Evolutionary conservation across 805 yeast species (phyloP), one percentile per base, ranked within the genome.

Genomic region (Yarrowia sp.): DNA sequence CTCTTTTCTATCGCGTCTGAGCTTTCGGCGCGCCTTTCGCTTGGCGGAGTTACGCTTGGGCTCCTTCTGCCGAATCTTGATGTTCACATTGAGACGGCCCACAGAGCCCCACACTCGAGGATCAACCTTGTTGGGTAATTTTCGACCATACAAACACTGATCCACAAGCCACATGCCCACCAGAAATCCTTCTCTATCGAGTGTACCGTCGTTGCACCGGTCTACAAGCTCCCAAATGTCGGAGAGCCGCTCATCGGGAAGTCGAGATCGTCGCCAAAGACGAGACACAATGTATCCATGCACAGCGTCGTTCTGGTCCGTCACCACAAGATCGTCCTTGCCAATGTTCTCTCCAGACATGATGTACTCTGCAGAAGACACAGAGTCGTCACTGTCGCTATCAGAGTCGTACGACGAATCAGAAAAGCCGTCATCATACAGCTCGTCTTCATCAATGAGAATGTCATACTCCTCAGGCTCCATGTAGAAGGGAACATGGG

Each of bases 91-190:
- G 44, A 79, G 71, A 57, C 79, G 71, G 13, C 78, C 78, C 2
- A 89, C 89, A 74, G 96, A 89, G 47, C 84, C 82, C 98, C 98
- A 95, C 1, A 93, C 86, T 33, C 80, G 82, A 5, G 82, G 84
- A 44, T 83, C 86, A 6, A 95, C 83, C 42, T 76, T 76, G 66
- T 83, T 81, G 0, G 99, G 98, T 57, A 95, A 77, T 74, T 95
- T 95, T 43, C 96, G 80, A 0, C 99, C 99, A 73, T 93, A 95
- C 13, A 95, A 79, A 73, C 97, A 90, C 76, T 95, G 99, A 74
- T 95, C 99, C 1, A 95, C 92, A 4, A 92, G 76, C 99, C 99
- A 95, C 89, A 90, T 92, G 0, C 99, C 99, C n/a, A 92, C 93
- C 36, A 93, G 77, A 71, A 95, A 95, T 68, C 92, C 93, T 41